Conservation (phyloP, 106 monocot species). For the Platanthera guangdongensis region DNA sequence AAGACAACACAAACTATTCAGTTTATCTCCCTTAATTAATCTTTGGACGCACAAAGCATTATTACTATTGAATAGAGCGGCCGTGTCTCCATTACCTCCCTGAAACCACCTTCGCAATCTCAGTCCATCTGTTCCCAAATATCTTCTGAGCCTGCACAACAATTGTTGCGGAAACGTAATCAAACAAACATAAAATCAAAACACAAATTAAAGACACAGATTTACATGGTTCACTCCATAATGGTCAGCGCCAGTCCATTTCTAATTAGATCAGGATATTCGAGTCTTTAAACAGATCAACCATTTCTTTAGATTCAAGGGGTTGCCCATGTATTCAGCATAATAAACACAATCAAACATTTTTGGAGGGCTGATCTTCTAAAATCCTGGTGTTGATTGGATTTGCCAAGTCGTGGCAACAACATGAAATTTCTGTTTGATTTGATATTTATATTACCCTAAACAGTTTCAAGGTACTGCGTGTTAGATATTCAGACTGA, state of each 20-base stretch:
- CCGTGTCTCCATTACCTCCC: constrained; percentile 50
- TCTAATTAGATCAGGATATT: not conserved
- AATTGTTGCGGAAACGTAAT: not conserved
- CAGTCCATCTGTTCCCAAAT: constrained; percentile 94
- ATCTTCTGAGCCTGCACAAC: constrained; percentile 78
- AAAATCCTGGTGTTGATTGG: not conserved
- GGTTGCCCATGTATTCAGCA: not conserved
- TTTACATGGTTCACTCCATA: too few species aligned
- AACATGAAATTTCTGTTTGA: not conserved
- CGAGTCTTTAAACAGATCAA: not conserved
- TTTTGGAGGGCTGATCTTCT: too few species aligned
- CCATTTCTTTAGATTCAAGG: not conserved
- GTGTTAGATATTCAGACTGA: not conserved
- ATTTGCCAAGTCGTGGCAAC: not conserved
- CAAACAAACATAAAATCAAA: not conserved
- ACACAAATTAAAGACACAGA: not conserved
- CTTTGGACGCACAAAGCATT: not conserved
- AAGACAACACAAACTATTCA: constrained; percentile 5
- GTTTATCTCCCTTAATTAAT: not conserved
- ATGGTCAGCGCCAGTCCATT: too few species aligned
- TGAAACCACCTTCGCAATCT: constrained; percentile 88
- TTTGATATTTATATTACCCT: not conserved
- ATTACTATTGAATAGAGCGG: not conserved
- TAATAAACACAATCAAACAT: not conserved
- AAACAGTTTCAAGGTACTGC: not conserved